phyloP scores from a whole-genome alignment of 2,329 filamentous ascomycete species.

The Colletotrichum tropicale region DNA sequence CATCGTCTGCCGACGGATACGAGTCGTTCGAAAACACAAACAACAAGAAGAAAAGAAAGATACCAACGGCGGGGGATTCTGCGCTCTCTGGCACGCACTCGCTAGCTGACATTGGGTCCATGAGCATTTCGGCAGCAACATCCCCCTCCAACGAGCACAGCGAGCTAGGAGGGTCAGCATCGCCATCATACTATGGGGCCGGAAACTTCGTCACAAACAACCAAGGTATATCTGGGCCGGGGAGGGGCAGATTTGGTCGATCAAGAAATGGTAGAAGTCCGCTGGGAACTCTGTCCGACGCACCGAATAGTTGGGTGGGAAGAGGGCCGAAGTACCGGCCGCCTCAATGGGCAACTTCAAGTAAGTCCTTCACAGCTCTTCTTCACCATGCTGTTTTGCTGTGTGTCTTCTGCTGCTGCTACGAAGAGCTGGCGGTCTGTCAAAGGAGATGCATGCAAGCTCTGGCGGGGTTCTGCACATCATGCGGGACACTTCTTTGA shows the following conservation, averaged over 20 bases:
- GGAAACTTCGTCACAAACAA: constrained; percentile 56
- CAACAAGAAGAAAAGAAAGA: constrained; percentile 99
- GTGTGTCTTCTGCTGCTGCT: background rate
- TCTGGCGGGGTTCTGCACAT: background rate
- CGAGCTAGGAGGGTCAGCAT: constrained; percentile 31
- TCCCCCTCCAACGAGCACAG: constrained; percentile 36
- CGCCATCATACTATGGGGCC: constrained; percentile 42
- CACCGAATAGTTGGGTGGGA: constrained; percentile 59
- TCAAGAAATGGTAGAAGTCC: constrained; percentile 65
- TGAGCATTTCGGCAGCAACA: constrained; percentile 33
- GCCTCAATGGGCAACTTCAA: constrained; percentile 48
- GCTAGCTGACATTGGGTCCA: constrained; percentile 33
- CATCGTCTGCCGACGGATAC: constrained; percentile 82
- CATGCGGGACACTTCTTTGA: background rate
- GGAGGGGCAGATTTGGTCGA: constrained; percentile 82
- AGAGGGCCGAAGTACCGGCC: constrained; percentile 51
- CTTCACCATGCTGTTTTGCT: background rate
- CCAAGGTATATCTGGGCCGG: constrained; percentile 76
- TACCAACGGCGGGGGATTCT: constrained; percentile 83
- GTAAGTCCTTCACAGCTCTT: constrained; percentile 38
- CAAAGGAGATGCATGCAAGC: background rate
- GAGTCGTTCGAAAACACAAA: constrained; percentile 98
- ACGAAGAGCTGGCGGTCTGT: background rate
- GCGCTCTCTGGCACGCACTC: constrained; percentile 39
- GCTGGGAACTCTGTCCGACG: constrained; percentile 63